Base-by-base conservation (phyloP, 2,329 filamentous ascomycete genomes). In the Sporothrix brunneoviolacea region DNA sequence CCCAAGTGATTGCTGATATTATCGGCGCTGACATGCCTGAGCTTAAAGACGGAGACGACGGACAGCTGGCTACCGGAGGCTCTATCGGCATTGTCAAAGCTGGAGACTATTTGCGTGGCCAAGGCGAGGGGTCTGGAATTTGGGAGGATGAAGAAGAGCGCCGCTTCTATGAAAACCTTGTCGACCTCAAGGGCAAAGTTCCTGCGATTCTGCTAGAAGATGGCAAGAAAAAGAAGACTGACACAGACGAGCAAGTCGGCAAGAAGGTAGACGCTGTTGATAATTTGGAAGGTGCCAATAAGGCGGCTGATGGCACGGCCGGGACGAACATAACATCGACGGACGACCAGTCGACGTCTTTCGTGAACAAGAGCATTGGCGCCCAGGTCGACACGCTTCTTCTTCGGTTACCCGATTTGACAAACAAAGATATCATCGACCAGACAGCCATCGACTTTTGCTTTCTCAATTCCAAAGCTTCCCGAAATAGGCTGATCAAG, bases 91-190 rank as follows among this genome's bases (percentile, higher is more conserved):
- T 97, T 35, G 86, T 97, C 59, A 97, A 96, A 69, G 86, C 91
- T 10, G 88, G 89, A 1, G 91, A 97, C 59, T 97, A 96, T 62
- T 74, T 97, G 35, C 86, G 89, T 33, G 91, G 90, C 12, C 88
- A 94, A 64, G 86, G 84, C 19, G 91, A 97, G 53, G 91, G 90
- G 18, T 80, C 91, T 21, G 93, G 93, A 0, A 97, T 98, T 55
- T 98, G 93, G 93, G 91, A 96, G 70, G 93, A 98, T 60, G 93
- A 98, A 63, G 93, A 98, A 49, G 91, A 98, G 68, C 83, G 93
- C 53, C 87, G 93, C 54, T 98, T 98, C 66, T 98, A 98, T 69
- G 93, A 98, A 71, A 97, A 96, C 57, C 69, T 98, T 10, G 86
- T 95, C 12, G 93, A 98, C 63, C 73, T 98, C 15, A 95, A 94